Evolutionary conservation across 495 filamentous ascomycete genomes (phyloP), one percentile per base, ranked within the genome.

Genomic region (Trichocladium uniseriatum): DNA sequence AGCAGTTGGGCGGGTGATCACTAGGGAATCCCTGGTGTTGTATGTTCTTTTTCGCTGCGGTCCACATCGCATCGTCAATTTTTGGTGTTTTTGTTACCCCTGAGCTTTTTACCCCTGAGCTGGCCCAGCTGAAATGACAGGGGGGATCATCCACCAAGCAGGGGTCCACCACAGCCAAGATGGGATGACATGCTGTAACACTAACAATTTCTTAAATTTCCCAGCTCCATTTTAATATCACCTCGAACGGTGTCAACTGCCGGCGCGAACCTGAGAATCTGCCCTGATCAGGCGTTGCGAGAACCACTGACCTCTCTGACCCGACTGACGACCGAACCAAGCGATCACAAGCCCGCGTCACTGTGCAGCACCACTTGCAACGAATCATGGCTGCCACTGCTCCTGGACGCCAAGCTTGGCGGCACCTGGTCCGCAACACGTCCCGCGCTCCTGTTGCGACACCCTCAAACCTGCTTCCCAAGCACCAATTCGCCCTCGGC

Each of bases 321-420:
- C n/a, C n/a, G n/a, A n/a, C n/a, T n/a, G n/a, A n/a, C 31, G 29
- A 43, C 18, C 9, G 16, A 38, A 16, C 31, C 32, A 48, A 24
- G 29, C 34, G 9, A 43, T 11, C 31, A 32, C 31, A 14, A 32
- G 31, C 29, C 44, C n/a, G 27, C 55, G 51, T 57, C 54, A 53
- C 53, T 39, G 49, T 48, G 51, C 51, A 54, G 51, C 47, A 21
- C 5, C 32, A 16, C 27, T 22, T 37, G n/a, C 27, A 42, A 37
- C 29, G 19, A 52, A 47, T 56, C 56, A 64, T 63, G 52, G 51
- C 56, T 31, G 56, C 53, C 10, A 37, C 55, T 48, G 58, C 59
- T 45, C 55, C 53, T 21, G 55, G 48, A 29, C 61, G 59, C 53
- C 62, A 61, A 54, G 53, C 49, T 49, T 61, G 60, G 60, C 62